These are phyloP conservation scores for Xylariaceae sp. DNA, from an alignment of 2,329 filamentous ascomycete species.

Conservation along the genomic window DNA sequence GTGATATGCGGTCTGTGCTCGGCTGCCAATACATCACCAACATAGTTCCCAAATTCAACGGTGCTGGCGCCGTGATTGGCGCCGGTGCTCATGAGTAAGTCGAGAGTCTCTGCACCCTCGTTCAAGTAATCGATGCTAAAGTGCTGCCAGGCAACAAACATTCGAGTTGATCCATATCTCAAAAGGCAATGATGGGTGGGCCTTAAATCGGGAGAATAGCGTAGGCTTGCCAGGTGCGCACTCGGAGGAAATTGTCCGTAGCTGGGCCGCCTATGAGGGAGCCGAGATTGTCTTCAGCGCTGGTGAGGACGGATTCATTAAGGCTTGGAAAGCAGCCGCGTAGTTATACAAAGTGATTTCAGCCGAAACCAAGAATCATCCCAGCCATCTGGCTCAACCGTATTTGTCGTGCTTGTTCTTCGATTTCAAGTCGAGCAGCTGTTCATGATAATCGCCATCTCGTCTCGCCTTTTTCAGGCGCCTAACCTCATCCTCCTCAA, in stretches of 20 bases:
- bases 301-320: slow-evolving; percentile 56
- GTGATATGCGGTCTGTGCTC: slow-evolving; percentile 63
- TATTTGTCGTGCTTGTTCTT: slow-evolving; percentile 94
- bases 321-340: slow-evolving; percentile 48
- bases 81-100: slow-evolving; percentile 65
- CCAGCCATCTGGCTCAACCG: too few species aligned
- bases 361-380: neutral
- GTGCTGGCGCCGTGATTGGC: slow-evolving; percentile 57
- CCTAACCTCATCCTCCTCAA: slow-evolving; percentile 84
- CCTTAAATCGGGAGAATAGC: slow-evolving; percentile 49
- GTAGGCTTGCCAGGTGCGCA: slow-evolving; percentile 61
- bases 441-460: slow-evolving; percentile 88
- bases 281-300: slow-evolving; percentile 55
- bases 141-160: slow-evolving; percentile 35
- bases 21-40: slow-evolving; percentile 72
- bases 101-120: neutral
- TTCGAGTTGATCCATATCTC: slow-evolving; percentile 60
- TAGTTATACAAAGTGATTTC: slow-evolving; percentile 17
- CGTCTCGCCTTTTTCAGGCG: slow-evolving; percentile 75
- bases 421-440: slow-evolving; percentile 78
- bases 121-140: slow-evolving; percentile 6
- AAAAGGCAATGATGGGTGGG: slow-evolving; percentile 49
- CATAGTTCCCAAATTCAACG: slow-evolving; percentile 57
- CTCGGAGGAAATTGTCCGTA: slow-evolving; percentile 59
- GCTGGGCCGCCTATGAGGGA: slow-evolving; percentile 61